Base-by-base conservation (phyloP, 805 yeast genomes). In the Kazachstania bromeliacearum region DNA sequence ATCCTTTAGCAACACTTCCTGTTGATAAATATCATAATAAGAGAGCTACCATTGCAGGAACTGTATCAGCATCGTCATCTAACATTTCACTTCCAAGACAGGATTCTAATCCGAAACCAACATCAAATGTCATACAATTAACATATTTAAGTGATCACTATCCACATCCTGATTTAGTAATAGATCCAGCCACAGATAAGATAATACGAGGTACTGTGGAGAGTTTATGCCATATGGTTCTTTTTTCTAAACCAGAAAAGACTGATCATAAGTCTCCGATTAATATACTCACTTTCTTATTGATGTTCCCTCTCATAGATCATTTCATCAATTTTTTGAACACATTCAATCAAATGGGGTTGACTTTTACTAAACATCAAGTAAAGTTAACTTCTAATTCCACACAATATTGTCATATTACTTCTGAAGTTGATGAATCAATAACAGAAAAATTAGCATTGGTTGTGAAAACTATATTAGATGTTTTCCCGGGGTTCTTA, bases 201-300 rank as follows among this genome's bases (percentile, higher is more conserved):
- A 60, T 70, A 15, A 44, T 67, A 6, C 66, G 71, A 16, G 84
- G 84, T 14, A 54, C 84, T 0, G 50, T 73, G 8, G 96, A 87
- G 55, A 72, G 87, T 31, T 66, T 87, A 25, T 74, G 88, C 38
- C 96, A 88, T 59, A 71, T 82, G 3, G 63, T 84, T 18, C 54
- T 85, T 12, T 78, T 77, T 54, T 37, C 29, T 13, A 33, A 33
- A 14, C 13, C 16, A 4, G 21, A 14, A 5, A 23, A 22, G 12
- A 17, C 14, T 9, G 14, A 24, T 4, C 18, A 14, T 14, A 26
- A 26, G 14, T 10, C 24, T 18, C 34, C 34, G 9, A 31, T 36
- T 21, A 33, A 28, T 44, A 46, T 20, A 40, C 36, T 50, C 10
- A 70, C 68, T 37, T 55, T 71, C n/a, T 53, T 75, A 13, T 50